Percentiles rank a stretch among this genome's conserved stretches.
These are phyloP conservation scores for Nitzschia sp. DNA, from an alignment of 108 stramenopile genomes.

Conservation along the genomic window DNA sequence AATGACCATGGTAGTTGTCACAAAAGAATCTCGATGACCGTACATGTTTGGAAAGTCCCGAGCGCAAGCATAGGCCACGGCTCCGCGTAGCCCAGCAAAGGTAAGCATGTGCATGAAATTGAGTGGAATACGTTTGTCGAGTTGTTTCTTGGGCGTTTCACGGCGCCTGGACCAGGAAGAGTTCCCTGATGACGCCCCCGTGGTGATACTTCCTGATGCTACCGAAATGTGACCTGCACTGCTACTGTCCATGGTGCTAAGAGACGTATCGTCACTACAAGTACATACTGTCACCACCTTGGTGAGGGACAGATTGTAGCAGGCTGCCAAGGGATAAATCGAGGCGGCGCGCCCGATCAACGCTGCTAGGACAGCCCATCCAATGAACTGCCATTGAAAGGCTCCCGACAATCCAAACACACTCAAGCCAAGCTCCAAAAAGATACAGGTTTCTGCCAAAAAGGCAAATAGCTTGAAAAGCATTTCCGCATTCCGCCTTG, in stretches of 20 bases:
- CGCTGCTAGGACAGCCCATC: constrained; percentile 54
- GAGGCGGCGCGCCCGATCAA: constrained; percentile 64
- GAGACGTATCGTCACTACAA: not conserved
- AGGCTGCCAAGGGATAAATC: constrained; percentile 58
- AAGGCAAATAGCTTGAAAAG: constrained; percentile 60
- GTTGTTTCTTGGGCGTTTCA: constrained; percentile 24
- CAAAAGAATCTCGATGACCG: constrained; percentile 47
- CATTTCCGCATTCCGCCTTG: constrained; percentile 35
- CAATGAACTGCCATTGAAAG: constrained; percentile 49
- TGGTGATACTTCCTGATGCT: not conserved
- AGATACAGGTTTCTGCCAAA: constrained; percentile 78
- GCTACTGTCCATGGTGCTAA: constrained; percentile 1
- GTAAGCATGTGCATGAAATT: constrained; percentile 67
- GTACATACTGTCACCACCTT: not conserved
- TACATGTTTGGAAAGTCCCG: constrained; percentile 55
- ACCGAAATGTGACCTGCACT: not conserved
- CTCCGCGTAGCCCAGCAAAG: constrained; percentile 77
- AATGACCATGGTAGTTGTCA: constrained; percentile 62
- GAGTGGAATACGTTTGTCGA: constrained; percentile 36
- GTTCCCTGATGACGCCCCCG: not conserved
- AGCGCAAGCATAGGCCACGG: constrained; percentile 78
- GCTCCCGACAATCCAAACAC: constrained; percentile 42
- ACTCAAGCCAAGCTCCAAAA: constrained; percentile 79
- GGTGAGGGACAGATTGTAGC: constrained; percentile 39
- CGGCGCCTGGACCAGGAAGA: not conserved